These are phyloP conservation scores for Roridomyces roridus DNA, from an alignment of 768 basidiomycete genomes.

Conservation along the genomic window DNA sequence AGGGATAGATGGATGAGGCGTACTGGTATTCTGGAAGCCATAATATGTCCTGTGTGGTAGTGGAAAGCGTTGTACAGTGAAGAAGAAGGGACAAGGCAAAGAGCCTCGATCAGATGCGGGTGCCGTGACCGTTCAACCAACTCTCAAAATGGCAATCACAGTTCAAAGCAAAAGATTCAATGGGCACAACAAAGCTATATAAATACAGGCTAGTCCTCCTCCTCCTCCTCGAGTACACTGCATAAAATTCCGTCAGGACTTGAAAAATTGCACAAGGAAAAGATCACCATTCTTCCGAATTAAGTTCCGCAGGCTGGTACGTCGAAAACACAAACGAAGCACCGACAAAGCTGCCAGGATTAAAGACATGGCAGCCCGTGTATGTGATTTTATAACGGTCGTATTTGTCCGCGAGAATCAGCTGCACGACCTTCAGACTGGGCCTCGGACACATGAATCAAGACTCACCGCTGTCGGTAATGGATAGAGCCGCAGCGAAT, in stretches of 20 bases:
- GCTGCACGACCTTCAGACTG: constrained; percentile 45
- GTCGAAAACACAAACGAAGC: constrained; percentile 84
- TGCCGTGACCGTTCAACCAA: not conserved
- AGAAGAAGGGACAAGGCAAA: not conserved
- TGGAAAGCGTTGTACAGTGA: not conserved
- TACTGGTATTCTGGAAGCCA: constrained; percentile 24
- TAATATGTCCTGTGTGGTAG: too few relatives aligned
- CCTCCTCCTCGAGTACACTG: constrained; percentile 20
- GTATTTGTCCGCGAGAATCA: constrained; percentile 95
- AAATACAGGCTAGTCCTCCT: constrained; percentile 7
- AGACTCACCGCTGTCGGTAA: constrained; percentile 85
- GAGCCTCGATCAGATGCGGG: too few relatives aligned
- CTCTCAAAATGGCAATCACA: not conserved
- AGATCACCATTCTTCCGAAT: constrained; percentile 84
- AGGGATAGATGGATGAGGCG: not conserved
- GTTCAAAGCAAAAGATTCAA: too few relatives aligned
- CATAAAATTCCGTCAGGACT: not conserved
- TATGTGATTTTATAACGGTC: constrained; percentile 96
- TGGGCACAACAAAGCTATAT: too few relatives aligned
- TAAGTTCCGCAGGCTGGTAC: constrained; percentile 83
- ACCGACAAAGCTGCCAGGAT: constrained; percentile 89
- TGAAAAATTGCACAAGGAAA: not conserved
- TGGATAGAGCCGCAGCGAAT: constrained; percentile 90
- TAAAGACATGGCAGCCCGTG: constrained; percentile 98
- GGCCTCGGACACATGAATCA: not conserved